A percentile compares a stretch with the other conserved stretches of the same genome.
These are phyloP conservation scores for Trifolium repens DNA, from an alignment of 306 rosid species.

Conservation along the genomic window DNA sequence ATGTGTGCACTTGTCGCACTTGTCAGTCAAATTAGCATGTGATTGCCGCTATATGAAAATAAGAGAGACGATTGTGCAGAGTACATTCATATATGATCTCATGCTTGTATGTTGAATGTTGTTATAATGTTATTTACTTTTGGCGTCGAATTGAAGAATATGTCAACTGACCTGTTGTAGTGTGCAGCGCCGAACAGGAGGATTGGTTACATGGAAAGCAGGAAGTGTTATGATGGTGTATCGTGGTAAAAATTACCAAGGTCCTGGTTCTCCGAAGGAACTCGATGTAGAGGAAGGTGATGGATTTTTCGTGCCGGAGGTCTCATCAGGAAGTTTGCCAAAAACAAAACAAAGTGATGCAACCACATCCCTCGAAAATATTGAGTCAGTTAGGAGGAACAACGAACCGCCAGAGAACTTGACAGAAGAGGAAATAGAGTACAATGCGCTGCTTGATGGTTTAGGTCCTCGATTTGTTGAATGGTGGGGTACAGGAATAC, in stretches of 20 bases:
- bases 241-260: slow-evolving; percentile 83
- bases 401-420: slow-evolving; percentile 46
- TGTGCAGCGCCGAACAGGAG: slow-evolving; percentile 97
- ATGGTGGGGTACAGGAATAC: slow-evolving; percentile 98
- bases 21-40: background rate
- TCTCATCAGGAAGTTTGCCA: slow-evolving; percentile 52
- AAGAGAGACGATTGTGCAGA: no score
- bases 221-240: slow-evolving; percentile 98
- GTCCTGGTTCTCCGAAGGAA: slow-evolving; percentile 58
- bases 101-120: slow-evolving; percentile 5
- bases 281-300: slow-evolving; percentile 58
- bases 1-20: background rate
- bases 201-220: slow-evolving; percentile 84
- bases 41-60: no score
- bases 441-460: slow-evolving; percentile 72
- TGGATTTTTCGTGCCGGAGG: slow-evolving; percentile 70
- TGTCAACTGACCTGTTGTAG: slow-evolving; percentile 61
- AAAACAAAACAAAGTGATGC: slow-evolving; percentile 42
- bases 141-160: slow-evolving; percentile 16
- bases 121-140: background rate
- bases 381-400: slow-evolving; percentile 46
- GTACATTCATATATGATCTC: background rate
- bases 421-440: slow-evolving; percentile 83
- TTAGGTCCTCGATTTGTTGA: slow-evolving; percentile 96
- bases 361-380: slow-evolving; percentile 49